phyloP scores from a whole-genome alignment of 495 filamentous ascomycete species.

The Cryomyces antarcticus region DNA sequence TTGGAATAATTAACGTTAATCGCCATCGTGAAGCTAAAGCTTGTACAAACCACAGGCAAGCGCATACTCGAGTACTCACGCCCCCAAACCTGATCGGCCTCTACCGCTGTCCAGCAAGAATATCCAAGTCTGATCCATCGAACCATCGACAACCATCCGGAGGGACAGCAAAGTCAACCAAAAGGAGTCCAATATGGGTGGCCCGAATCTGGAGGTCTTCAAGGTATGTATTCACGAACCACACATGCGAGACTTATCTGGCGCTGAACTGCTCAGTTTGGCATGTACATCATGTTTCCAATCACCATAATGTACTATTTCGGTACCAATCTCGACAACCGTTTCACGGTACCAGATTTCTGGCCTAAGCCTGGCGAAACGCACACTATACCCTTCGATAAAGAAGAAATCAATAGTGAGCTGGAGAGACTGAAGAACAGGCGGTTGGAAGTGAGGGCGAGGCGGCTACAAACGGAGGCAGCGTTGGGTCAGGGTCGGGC shows the following conservation, averaged over 20 bases:
- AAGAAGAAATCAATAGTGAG: constrained; percentile 68
- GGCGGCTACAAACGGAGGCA: constrained; percentile 32
- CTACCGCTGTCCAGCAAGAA: no score
- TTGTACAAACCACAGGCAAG: no score
- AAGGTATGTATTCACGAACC: constrained; percentile 37
- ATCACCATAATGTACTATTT: constrained; percentile 99
- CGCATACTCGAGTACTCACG: no score
- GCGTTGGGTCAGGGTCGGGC: no score
- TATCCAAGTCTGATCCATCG: no score
- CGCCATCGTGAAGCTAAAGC: no score
- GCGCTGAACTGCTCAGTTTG: constrained; percentile 39
- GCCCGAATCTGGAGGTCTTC: constrained; percentile 86
- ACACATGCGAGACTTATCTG: not conserved
- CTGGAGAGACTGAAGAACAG: constrained; percentile 46
- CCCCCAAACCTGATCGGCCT: no score
- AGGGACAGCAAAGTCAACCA: no score
- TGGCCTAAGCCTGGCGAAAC: constrained; percentile 78
- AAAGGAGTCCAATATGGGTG: constrained; percentile 35
- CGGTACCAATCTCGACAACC: constrained; percentile 88
- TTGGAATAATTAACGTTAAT: no score
- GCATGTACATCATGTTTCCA: constrained; percentile 95
- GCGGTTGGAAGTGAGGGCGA: constrained; percentile 37
- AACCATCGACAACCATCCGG: no score
- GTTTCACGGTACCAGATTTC: constrained; percentile 75
- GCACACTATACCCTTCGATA: constrained; percentile 73